Evolutionary conservation across 139 green algal genomes (phyloP).

Genomic region (Limnomonas spitsbergensis): DNA sequence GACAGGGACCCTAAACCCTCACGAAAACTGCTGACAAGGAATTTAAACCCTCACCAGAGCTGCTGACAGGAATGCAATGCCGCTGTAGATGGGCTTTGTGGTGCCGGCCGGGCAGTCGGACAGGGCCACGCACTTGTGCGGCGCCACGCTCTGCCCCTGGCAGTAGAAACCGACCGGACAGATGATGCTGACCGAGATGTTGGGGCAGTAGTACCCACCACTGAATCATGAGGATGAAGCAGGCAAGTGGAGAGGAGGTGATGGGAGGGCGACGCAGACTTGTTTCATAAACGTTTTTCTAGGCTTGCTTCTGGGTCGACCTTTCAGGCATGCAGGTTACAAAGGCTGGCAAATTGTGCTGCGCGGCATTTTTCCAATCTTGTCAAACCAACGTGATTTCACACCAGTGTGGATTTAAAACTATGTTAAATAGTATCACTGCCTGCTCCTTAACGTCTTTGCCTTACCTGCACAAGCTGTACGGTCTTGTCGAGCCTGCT

Average conservation of each 20-base stretch:
- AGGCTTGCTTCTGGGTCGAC: too few relatives aligned
- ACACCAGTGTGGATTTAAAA: too few relatives aligned
- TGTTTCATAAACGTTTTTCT: too few relatives aligned
- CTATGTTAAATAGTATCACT: too few relatives aligned
- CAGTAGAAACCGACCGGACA: constrained; percentile 44
- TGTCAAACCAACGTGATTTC: too few relatives aligned
- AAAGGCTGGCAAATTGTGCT: too few relatives aligned
- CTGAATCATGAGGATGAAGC: too few relatives aligned
- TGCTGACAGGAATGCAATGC: constrained; percentile 31
- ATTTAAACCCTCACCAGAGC: constrained; percentile 15
- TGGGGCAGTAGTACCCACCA: constrained; percentile 40
- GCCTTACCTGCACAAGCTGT: background rate
- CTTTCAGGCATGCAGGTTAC: too few relatives aligned
- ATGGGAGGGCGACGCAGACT: background rate
- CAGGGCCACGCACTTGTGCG: constrained; percentile 31
- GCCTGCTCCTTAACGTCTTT: too few relatives aligned
- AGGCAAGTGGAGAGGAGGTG: background rate
- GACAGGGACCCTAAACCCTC: too few relatives aligned
- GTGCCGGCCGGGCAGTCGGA: constrained; percentile 42
- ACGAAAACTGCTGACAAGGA: background rate
- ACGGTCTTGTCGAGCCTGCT: background rate
- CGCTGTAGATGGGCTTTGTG: constrained; percentile 16
- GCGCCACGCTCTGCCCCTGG: constrained; percentile 33
- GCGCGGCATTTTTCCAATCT: too few relatives aligned
- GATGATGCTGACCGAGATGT: constrained; percentile 9